Percentiles rank a stretch among this genome's conserved stretches.
phyloP scores from a whole-genome alignment of 129 eudicot genomes.

The Heracleum sosnowskyi region DNA sequence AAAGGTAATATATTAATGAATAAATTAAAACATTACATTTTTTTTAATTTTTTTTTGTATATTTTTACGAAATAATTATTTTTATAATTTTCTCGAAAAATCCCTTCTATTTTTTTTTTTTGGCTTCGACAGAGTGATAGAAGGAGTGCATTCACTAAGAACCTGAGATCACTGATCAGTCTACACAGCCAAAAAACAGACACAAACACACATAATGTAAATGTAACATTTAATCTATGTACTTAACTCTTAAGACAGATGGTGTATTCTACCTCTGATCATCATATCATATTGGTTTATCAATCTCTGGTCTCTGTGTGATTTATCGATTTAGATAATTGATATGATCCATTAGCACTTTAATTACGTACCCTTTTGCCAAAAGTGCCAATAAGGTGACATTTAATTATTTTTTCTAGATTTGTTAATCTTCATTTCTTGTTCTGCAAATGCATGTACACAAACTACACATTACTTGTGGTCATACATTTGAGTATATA shows the following conservation, averaged over 20 bases:
- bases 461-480: background rate
- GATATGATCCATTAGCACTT: slow-evolving; percentile 10
- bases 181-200: background rate
- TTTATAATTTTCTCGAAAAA: no score
- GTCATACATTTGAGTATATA: background rate
- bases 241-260: no score
- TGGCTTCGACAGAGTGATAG: no score
- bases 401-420: background rate
- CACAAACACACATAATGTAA: no score
- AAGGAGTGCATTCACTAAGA: background rate
- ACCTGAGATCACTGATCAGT: background rate
- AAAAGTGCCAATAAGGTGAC: slow-evolving; percentile 21
- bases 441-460: background rate
- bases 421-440: background rate
- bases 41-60: no score
- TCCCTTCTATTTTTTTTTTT: no score
- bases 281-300: background rate
- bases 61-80: no score
- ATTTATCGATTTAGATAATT: background rate
- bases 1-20: no score
- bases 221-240: no score
- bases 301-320: background rate
- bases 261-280: background rate
- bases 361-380: slow-evolving; percentile 20
- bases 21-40: no score